Evolutionary conservation across 352 stramenopile genomes (phyloP).

Genomic region (Globisporangium carolinianum): DNA sequence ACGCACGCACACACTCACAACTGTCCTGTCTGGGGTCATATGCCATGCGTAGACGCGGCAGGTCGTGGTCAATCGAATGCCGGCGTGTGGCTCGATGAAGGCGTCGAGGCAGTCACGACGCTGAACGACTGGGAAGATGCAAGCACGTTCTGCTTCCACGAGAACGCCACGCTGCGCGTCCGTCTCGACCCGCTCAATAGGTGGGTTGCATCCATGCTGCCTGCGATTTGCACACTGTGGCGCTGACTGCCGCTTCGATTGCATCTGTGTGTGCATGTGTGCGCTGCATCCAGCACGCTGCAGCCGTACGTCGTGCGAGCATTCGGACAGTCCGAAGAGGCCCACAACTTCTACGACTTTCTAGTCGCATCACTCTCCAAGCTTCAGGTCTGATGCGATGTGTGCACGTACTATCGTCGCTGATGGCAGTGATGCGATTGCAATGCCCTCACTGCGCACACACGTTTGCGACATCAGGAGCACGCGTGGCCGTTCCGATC

Average conservation of each 20-base stretch:
- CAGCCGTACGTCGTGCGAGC: constrained; percentile 63
- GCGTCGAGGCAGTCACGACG: constrained; percentile 12
- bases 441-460: not conserved
- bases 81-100: constrained; percentile 59
- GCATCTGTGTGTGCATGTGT: not conserved
- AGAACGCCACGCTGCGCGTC: constrained; percentile 67
- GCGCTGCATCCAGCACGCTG: constrained; percentile 22
- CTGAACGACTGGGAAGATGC: constrained; percentile 55
- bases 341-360: constrained; percentile 41
- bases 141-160: constrained; percentile 70
- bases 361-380: constrained; percentile 43
- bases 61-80: not conserved
- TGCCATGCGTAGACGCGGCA: not conserved
- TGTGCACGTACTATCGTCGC: too few species aligned
- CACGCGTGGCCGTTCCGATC: constrained; percentile 49
- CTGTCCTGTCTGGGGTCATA: not conserved
- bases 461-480: constrained; percentile 17
- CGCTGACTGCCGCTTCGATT: not conserved
- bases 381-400: constrained; percentile 20
- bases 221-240: too few species aligned
- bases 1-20: too few species aligned
- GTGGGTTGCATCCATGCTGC: constrained; percentile 12
- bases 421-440: too few species aligned
- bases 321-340: constrained; percentile 57
- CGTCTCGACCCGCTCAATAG: constrained; percentile 70